Evolutionary conservation across 768 basidiomycete species (phyloP).

Genomic region (Termitomyces sp.): DNA sequence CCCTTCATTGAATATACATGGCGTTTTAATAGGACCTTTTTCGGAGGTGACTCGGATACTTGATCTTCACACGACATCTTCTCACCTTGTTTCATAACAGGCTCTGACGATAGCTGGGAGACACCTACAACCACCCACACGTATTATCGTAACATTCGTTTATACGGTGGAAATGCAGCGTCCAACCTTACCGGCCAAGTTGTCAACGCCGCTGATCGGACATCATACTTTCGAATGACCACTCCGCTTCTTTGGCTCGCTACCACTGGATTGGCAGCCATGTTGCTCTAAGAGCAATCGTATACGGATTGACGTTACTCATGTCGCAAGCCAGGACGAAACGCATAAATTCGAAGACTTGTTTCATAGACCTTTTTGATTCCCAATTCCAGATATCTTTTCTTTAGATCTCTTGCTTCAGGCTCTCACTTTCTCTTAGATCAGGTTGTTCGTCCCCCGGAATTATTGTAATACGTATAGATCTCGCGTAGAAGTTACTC

Average conservation of each 20-base stretch:
- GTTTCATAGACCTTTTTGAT: background rate
- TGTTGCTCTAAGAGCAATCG: background rate
- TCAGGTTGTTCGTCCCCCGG: background rate
- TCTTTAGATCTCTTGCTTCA: background rate
- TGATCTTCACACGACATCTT: background rate
- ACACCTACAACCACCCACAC: slow-evolving; percentile 62
- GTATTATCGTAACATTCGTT: slow-evolving; percentile 70
- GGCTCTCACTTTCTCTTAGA: background rate
- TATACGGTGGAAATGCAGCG: slow-evolving; percentile 52
- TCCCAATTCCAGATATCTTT: background rate
- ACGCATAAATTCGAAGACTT: background rate
- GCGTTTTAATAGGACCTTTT: slow-evolving; percentile 63
- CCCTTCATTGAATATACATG: slow-evolving; percentile 1
- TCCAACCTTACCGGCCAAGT: slow-evolving; percentile 40
- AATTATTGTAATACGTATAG: no score
- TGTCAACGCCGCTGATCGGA: slow-evolving; percentile 21
- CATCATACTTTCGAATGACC: background rate
- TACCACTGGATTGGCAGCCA: slow-evolving; percentile 1
- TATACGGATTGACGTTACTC: background rate
- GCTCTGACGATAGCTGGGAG: slow-evolving; percentile 67
- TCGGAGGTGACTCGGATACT: slow-evolving; percentile 48
- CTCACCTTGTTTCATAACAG: slow-evolving; percentile 21
- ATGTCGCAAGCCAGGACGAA: background rate
- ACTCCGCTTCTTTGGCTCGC: background rate
- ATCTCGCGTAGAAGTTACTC: background rate